Conservation (phyloP, 164 flowering plant genomes). For the Stephania cephalantha region DNA sequence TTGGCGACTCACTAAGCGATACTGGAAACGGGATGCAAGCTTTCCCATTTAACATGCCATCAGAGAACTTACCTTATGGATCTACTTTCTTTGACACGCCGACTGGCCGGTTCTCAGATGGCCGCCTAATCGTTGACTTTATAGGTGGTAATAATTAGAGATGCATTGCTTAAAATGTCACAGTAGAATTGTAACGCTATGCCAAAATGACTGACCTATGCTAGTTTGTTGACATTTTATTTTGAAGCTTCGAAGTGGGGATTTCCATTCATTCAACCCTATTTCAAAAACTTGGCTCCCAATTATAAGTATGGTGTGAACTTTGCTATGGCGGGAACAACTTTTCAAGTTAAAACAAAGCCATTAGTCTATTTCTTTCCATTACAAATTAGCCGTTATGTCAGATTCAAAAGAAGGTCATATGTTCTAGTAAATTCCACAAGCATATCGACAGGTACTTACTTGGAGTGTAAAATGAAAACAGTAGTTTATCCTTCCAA, state of each 20-base stretch:
- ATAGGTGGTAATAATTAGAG: not conserved
- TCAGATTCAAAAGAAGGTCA: conserved; percentile 19
- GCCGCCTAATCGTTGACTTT: conserved; percentile 13
- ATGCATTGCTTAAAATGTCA: not conserved
- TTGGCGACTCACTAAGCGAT: conserved; percentile 14
- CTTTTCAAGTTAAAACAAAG: conserved; percentile 14
- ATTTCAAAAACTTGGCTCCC: conserved; percentile 16
- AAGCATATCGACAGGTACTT: conserved; percentile 5
- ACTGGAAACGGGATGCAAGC: conserved; percentile 9
- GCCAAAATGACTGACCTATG: no score
- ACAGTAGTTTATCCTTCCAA: not conserved
- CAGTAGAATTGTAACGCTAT: not conserved
- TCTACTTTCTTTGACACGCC: conserved; percentile 8
- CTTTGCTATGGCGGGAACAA: conserved; percentile 22
- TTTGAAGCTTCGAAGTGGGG: conserved; percentile 22
- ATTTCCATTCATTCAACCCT: conserved; percentile 18
- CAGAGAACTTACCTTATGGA: conserved; percentile 12
- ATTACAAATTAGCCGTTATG: conserved; percentile 17
- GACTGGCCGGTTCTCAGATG: conserved; percentile 11
- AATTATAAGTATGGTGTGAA: conserved; percentile 21
- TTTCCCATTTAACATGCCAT: conserved; percentile 6
- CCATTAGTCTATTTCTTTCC: conserved; percentile 16
- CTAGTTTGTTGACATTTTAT: not conserved
- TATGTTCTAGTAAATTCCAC: conserved; percentile 6
- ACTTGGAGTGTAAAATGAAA: no score